Percentiles rank a stretch among this genome's conserved stretches.
Conservation (phyloP, 108 stramenopile species). For the Phaeodactylum tricornutum region DNA sequence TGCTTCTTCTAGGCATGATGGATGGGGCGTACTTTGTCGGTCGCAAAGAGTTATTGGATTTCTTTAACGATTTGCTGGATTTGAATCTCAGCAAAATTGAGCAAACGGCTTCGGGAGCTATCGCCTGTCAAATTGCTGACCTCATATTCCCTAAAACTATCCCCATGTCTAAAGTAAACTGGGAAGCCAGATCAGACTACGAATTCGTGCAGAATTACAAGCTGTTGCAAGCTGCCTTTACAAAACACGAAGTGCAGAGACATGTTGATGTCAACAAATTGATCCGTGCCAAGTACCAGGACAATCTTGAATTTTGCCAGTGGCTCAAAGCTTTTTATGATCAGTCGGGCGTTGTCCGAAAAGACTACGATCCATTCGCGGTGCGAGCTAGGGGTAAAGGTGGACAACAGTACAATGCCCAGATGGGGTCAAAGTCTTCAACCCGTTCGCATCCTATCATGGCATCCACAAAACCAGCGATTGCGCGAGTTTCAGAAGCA, state of each 20-base stretch:
- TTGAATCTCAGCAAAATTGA: constrained; percentile 92
- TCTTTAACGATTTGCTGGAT: constrained; percentile 86
- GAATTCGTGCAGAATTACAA: constrained; percentile 97
- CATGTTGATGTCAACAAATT: constrained; percentile 84
- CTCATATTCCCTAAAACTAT: constrained; percentile 85
- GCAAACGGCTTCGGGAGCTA: constrained; percentile 94
- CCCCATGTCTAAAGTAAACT: constrained; percentile 91
- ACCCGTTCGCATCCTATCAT: background rate
- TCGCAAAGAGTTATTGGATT: constrained; percentile 87
- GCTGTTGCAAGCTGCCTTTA: constrained; percentile 90
- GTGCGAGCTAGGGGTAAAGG: constrained; percentile 87
- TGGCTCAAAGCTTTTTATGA: constrained; percentile 97
- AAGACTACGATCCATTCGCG: constrained; percentile 84
- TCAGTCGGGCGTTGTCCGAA: constrained; percentile 38
- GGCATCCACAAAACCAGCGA: background rate
- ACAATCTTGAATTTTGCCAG: constrained; percentile 99
- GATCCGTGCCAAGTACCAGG: constrained; percentile 93
- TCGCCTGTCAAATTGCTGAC: constrained; percentile 95
- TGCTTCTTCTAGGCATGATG: constrained; percentile 99
- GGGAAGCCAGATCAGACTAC: constrained; percentile 77
- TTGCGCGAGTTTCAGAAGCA: background rate
- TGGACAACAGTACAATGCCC: constrained; percentile 35
- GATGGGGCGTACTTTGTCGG: constrained; percentile 97
- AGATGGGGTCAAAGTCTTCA: constrained; percentile 1
- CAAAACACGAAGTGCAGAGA: constrained; percentile 63